phyloP scores from a whole-genome alignment of 495 filamentous ascomycete genomes.

The Lophium mytilinum region DNA sequence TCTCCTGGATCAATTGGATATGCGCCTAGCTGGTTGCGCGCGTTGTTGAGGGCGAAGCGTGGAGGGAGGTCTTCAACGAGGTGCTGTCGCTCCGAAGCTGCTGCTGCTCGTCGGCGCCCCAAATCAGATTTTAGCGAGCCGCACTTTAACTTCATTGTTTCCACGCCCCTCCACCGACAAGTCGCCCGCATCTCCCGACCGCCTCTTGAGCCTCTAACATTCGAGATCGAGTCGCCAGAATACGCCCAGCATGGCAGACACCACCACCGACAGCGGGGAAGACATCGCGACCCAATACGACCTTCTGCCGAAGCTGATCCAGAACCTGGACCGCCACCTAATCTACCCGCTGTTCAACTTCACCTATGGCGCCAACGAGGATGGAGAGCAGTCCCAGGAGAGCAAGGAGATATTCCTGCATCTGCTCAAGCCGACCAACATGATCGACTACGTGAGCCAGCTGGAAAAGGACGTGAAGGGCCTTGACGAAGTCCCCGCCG shows the following conservation, averaged over 20 bases:
- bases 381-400: conserved; percentile 47
- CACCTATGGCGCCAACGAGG: conserved; percentile 47
- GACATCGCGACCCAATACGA: conserved; percentile 62
- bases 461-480: conserved; percentile 81
- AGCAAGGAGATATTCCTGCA: conserved; percentile 79
- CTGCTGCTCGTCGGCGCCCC: too few species aligned
- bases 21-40: not conserved
- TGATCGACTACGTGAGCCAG: conserved; percentile 91
- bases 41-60: not conserved
- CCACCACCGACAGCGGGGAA: conserved; percentile 40
- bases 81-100: too few species aligned
- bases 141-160: not conserved
- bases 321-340: conserved; percentile 89
- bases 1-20: not conserved
- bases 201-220: not conserved
- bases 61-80: not conserved
- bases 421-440: conserved; percentile 90
- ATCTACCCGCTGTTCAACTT: conserved; percentile 93
- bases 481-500: conserved; percentile 66
- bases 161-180: not conserved
- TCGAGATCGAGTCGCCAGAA: not conserved
- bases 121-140: not conserved
- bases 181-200: not conserved
- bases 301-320: conserved; percentile 79
- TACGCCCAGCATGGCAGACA: conserved; percentile 42